Percentiles rank a stretch among this genome's conserved stretches.
These are phyloP conservation scores for Ceratobasidium sp. DNA, from an alignment of 1,284 basidiomycete species.

Conservation along the genomic window DNA sequence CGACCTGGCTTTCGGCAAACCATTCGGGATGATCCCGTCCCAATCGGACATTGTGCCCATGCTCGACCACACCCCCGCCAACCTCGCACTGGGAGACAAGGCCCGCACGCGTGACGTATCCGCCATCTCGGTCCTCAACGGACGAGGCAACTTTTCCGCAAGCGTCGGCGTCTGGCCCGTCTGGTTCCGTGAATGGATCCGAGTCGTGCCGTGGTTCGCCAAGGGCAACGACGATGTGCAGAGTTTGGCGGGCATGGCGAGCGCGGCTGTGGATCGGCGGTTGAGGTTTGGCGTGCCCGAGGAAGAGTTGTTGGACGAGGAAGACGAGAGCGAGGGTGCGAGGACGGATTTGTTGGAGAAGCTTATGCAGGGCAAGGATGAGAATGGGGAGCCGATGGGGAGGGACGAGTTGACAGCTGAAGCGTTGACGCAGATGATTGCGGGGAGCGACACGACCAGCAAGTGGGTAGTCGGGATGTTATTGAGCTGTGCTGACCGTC, in stretches of 20 bases:
- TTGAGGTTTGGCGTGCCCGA: slow-evolving; percentile 51
- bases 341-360: slow-evolving; percentile 81
- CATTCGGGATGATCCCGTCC: slow-evolving; percentile 55
- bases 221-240: slow-evolving; percentile 72
- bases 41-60: not conserved
- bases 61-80: not conserved
- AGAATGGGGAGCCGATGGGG: slow-evolving; percentile 78
- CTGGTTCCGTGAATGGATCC: slow-evolving; percentile 49
- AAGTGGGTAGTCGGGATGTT: slow-evolving; percentile 58
- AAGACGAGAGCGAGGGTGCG: slow-evolving; percentile 54
- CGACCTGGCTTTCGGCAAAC: slow-evolving; percentile 54
- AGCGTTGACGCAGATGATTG: slow-evolving; percentile 83
- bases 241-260: slow-evolving; percentile 78
- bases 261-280: slow-evolving; percentile 78
- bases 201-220: slow-evolving; percentile 71
- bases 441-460: slow-evolving; percentile 81
- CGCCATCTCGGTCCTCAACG: slow-evolving; percentile 86
- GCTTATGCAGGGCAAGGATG: slow-evolving; percentile 76
- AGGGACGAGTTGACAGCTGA: slow-evolving; percentile 84
- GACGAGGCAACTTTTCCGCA: slow-evolving; percentile 86
- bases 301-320: not conserved
- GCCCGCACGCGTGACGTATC: slow-evolving; percentile 59
- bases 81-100: slow-evolving; percentile 4
- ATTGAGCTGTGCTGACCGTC: not conserved
- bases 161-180: slow-evolving; percentile 83